phyloP scores from a whole-genome alignment of 2,329 filamentous ascomycete species.

The Arthrocladium fulminans region DNA sequence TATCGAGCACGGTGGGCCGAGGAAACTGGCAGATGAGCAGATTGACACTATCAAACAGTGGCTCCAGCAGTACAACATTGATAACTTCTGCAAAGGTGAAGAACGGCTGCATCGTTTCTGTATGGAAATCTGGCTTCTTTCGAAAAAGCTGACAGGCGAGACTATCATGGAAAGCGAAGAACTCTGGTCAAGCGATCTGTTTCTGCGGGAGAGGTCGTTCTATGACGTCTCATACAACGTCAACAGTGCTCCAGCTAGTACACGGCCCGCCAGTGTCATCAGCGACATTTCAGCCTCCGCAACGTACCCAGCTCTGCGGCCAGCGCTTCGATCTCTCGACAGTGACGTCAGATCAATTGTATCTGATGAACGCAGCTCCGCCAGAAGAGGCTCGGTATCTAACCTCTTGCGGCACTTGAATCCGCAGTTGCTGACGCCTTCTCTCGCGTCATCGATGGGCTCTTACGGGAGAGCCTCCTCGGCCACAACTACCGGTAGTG shows the following conservation, averaged over 20 bases:
- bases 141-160: constrained; percentile 76
- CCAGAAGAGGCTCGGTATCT: constrained; percentile 3
- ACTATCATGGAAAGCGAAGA: constrained; percentile 77
- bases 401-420: constrained; percentile 4
- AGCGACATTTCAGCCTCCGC: constrained; percentile 34
- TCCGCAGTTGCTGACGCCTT: constrained; percentile 51
- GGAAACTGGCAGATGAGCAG: constrained; percentile 94
- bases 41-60: constrained; percentile 75
- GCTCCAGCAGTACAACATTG: constrained; percentile 71
- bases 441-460: constrained; percentile 52
- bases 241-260: constrained; percentile 36
- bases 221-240: constrained; percentile 35
- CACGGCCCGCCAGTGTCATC: constrained; percentile 36
- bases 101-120: constrained; percentile 91
- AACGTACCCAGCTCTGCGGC: constrained; percentile 24
- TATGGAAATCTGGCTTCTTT: constrained; percentile 78
- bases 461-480: constrained; percentile 59
- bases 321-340: constrained; percentile 26
- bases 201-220: constrained; percentile 55
- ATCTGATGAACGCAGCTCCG: constrained; percentile 14
- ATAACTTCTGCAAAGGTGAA: constrained; percentile 91
- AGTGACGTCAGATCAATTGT: constrained; percentile 25
- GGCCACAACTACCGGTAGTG: constrained; percentile 62
- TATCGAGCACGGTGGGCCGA: constrained; percentile 77
- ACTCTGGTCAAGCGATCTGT: constrained; percentile 86